Percentiles rank a stretch among this genome's conserved stretches.
phyloP scores from a whole-genome alignment of 345 rosid species.

The Orychophragmus violaceus region DNA sequence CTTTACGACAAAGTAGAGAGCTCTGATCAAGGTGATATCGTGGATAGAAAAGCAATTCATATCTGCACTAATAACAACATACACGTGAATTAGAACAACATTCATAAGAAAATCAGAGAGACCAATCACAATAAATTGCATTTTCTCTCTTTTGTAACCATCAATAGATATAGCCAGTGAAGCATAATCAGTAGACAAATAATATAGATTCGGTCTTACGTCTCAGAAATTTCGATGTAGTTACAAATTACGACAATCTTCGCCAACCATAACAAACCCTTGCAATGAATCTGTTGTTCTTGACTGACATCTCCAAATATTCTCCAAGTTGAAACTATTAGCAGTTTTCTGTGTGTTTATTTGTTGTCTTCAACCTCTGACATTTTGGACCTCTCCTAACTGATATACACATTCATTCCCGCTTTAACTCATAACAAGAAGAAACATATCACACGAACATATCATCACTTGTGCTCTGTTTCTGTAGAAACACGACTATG shows the following conservation, averaged over 20 bases:
- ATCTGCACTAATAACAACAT: slow-evolving; percentile 40
- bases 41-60: slow-evolving; percentile 94
- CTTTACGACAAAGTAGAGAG: slow-evolving; percentile 81
- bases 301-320: slow-evolving; percentile 94
- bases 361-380: slow-evolving; percentile 66
- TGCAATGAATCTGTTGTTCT: slow-evolving; percentile 91
- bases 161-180: background rate
- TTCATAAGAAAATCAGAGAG: background rate
- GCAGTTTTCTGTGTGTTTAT: too few species aligned
- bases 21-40: slow-evolving; percentile 95
- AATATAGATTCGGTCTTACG: slow-evolving; percentile 49
- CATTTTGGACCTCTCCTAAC: too few species aligned
- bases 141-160: background rate
- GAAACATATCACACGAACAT: too few species aligned
- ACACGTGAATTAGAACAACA: background rate
- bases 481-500: too few species aligned
- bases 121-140: background rate
- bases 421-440: too few species aligned
- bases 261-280: slow-evolving; percentile 92
- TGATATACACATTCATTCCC: too few species aligned
- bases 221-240: slow-evolving; percentile 63
- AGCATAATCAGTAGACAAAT: slow-evolving; percentile 6
- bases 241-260: slow-evolving; percentile 94
- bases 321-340: too few species aligned
- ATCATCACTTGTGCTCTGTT: too few species aligned